Evolutionary conservation across 176 grass and related monocot genomes (phyloP).

Genomic region (Pontederia paniculata): DNA sequence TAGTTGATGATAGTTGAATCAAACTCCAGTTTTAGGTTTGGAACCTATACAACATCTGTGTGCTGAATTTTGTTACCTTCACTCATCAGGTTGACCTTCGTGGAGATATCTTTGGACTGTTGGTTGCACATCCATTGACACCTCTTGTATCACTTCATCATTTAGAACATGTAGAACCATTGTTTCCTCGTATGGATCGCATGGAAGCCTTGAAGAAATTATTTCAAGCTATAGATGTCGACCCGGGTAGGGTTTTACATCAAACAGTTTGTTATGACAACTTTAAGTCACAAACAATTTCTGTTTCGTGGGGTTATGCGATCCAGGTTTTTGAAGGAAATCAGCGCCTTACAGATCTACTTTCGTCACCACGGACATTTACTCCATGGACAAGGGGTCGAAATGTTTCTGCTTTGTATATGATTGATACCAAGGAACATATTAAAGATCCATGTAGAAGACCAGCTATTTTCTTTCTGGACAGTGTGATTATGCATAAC

Average conservation of each 20-base stretch:
- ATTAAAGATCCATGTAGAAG: constrained; percentile 58
- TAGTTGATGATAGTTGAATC: not conserved
- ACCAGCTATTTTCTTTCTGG: constrained; percentile 51
- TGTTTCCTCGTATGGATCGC: constrained; percentile 67
- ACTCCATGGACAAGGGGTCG: constrained; percentile 48
- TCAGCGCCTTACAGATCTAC: constrained; percentile 50
- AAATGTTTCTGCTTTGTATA: constrained; percentile 34
- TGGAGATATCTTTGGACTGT: constrained; percentile 76
- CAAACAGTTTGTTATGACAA: constrained; percentile 81
- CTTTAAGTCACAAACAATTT: constrained; percentile 35
- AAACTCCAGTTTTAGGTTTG: not conserved
- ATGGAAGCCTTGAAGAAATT: constrained; percentile 40
- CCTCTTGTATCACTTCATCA: constrained; percentile 87
- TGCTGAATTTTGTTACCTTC: not conserved
- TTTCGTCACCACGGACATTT: constrained; percentile 72
- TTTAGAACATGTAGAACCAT: constrained; percentile 51
- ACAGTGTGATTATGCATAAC: constrained; percentile 25
- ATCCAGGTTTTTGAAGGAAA: constrained; percentile 70
- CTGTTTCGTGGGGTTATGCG: constrained; percentile 74
- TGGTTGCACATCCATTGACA: constrained; percentile 62
- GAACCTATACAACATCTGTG: not conserved
- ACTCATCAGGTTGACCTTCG: constrained; percentile 62
- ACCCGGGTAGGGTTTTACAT: constrained; percentile 75
- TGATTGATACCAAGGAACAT: constrained; percentile 63
- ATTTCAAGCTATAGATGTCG: constrained; percentile 34